Base-by-base conservation (phyloP, 768 basidiomycete genomes). In the Lentinula aciculospora region DNA sequence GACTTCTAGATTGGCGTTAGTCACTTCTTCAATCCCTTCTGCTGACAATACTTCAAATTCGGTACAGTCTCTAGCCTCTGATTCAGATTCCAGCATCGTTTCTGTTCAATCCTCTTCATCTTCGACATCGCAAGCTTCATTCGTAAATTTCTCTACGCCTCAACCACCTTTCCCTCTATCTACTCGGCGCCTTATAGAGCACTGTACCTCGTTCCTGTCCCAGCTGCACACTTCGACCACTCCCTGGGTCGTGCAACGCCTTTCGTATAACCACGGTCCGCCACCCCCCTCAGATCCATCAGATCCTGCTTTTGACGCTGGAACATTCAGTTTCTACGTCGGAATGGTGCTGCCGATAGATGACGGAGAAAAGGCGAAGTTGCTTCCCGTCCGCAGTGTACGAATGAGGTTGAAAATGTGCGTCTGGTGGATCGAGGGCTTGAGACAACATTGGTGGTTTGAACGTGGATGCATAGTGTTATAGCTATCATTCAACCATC, bases 391-490 rank as follows among this genome's bases (percentile, higher is more conserved):
- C 53, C 82, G 85, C 59, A 89, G 84, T 54, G 79, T 90, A 0
- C 80, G 88, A 27, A 75, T 97, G 60, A 79, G 96, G 31, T 73
- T 98, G 55, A 77, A 88, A 57, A 77, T 98, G 64, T 88, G 97
- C 58, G 90, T 91, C 27, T 89, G 93, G 65, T 98, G 96, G 96
- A 95, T 98, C 65, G 93, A 97, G 73, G 81, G 83, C 66, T 72
- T 90, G 57, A 75, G 80, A 53, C 75, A 76, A 55, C 76, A 80
- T 49, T 85, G 83, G 83, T 84, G 67, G 57, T 60, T 53, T 53
- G 50, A 48, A 17, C 46, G 51, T 31, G 58, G 58, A n/a, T 63
- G 61, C 45, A 31, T 56, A 25, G 49, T 58, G 31, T 36, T 56
- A 44, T 58, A 48, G 25, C 45, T n/a, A n/a, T n/a, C n/a, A n/a